Percentiles rank a stretch among this genome's conserved stretches.
Evolutionary conservation across 164 flowering plant species (phyloP).

Genomic region (Stephania yunnanensis): DNA sequence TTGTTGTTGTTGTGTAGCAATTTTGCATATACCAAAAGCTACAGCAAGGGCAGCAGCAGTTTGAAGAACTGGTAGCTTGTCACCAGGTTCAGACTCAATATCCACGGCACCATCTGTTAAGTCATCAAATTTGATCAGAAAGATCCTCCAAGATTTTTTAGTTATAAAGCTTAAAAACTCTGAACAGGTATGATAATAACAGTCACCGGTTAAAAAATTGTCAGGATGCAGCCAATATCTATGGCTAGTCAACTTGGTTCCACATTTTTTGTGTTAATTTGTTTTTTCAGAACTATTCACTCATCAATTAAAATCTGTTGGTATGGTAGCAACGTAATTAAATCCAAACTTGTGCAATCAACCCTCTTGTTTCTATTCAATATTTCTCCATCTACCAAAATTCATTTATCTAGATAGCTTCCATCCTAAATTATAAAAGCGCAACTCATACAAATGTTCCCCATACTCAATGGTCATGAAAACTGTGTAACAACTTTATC

Average conservation of each 20-base stretch:
- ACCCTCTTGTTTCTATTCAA: neutral
- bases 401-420: too few relatives aligned
- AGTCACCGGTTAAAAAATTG: neutral
- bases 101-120: conserved; percentile 37
- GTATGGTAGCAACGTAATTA: neutral
- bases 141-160: neutral
- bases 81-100: conserved; percentile 24
- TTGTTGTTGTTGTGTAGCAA: conserved; percentile 35
- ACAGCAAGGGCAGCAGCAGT: conserved; percentile 65
- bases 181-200: neutral
- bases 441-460: too few relatives aligned
- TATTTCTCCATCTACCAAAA: neutral
- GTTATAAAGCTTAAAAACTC: neutral
- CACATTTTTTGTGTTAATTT: neutral
- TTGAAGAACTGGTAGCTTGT: conserved; percentile 47
- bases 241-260: neutral
- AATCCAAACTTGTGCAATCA: neutral
- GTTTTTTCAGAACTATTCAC: neutral
- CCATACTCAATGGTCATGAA: too few relatives aligned
- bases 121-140: conserved; percentile 3
- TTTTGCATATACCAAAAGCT: conserved; percentile 64
- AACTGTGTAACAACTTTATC: too few relatives aligned
- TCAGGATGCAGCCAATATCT: neutral
- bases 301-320: neutral
- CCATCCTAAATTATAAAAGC: too few relatives aligned